Evolutionary conservation across 306 rosid genomes (phyloP).

Genomic region (Trichosanthes cucumerina): DNA sequence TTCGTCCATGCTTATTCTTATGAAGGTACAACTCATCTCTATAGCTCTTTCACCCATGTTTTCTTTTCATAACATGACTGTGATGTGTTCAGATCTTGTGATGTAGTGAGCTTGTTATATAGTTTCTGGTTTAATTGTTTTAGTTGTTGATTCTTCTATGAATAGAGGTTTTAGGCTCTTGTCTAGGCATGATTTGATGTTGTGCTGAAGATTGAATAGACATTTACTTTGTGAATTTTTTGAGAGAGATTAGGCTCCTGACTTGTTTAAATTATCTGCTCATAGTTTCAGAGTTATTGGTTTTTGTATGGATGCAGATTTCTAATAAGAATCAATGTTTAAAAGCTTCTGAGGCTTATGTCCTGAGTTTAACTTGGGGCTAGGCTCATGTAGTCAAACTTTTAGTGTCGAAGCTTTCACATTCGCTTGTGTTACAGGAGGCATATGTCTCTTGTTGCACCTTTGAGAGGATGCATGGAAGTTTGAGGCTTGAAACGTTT

Average conservation of each 20-base stretch:
- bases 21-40: constrained; percentile 36
- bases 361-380: too few species aligned
- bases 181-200: background rate
- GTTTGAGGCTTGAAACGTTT: background rate
- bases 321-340: background rate
- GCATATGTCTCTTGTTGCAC: background rate
- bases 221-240: background rate
- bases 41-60: background rate
- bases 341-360: background rate
- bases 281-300: background rate
- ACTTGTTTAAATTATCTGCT: background rate
- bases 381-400: too few species aligned
- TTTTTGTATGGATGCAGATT: background rate
- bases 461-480: background rate
- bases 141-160: background rate
- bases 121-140: background rate
- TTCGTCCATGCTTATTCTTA: constrained; percentile 61
- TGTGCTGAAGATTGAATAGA: background rate
- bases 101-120: background rate
- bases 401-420: background rate
- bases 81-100: too few species aligned
- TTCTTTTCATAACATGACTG: background rate
- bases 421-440: background rate
- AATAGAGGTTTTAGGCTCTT: background rate
- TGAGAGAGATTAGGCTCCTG: background rate